Evolutionary conservation across 305 asterid genomes (phyloP), one percentile per base, ranked within the genome.

Genomic region (Galium porrigens): DNA sequence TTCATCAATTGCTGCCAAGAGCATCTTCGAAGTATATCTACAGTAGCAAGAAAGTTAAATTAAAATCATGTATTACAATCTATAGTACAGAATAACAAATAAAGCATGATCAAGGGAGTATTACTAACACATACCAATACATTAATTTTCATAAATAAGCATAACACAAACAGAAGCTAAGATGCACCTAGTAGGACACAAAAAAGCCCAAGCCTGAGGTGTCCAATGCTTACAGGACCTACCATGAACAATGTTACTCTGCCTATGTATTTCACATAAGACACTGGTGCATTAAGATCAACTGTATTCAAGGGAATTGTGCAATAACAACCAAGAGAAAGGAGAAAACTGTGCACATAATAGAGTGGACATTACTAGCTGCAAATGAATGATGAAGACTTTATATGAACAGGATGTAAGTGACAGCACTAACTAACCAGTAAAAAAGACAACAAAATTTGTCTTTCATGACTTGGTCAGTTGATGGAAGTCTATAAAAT

Each of bases 11-110:
- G 97, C 97, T 67, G 92, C 90, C 89, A 94, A 79, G 73, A 87
- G 96, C 99, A 94, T 94, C 85, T 94, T 94, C 33, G 99, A 94
- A 66, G 97, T 89, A 78, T 94, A 94, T 83, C 97, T 92, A 65
- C 58, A 70, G 63, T 67, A 25, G 30, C 61, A 80, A 73, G 61
- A 79, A 72, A 20, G 62, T 55, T 36, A 27, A 73, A 62, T 72
- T 32, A 66, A 17, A 54, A 81, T 73, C 65, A 70, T 18, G 72
- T 25, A n/a, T 18, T 3, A 30, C 44, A 58, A 37, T 49, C 18
- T 42, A 49, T 48, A 42, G 17, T 55, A 29, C 51, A 63, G 59
- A 58, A 54, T n/a, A 67, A 32, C 58, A 29, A 18, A 34, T 36
- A 36, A 59, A n/a, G 20, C 27, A 58, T 7, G 44, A n/a, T 33